These are phyloP conservation scores for Pythium sp. DNA, from an alignment of 352 stramenopile genomes.

Conservation along the genomic window DNA sequence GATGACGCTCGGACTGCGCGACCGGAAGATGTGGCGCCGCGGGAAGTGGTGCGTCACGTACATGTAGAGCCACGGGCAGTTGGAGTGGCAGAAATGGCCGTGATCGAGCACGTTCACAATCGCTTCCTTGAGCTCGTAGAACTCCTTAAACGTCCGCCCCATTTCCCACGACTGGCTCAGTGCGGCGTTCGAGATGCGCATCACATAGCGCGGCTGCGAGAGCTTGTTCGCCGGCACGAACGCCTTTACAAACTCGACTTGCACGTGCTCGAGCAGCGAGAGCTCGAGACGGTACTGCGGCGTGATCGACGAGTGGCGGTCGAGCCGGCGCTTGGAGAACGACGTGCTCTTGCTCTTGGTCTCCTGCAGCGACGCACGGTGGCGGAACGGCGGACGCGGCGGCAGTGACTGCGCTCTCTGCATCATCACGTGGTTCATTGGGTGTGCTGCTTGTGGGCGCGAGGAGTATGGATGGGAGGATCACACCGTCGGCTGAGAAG, in stretches of 20 bases:
- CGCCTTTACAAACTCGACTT: conserved; percentile 82
- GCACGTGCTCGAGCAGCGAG: conserved; percentile 67
- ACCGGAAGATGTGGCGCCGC: conserved; percentile 70
- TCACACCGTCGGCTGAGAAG: neutral
- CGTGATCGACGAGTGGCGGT: conserved; percentile 43
- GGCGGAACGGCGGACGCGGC: conserved; percentile 27
- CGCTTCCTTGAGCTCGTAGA: conserved; percentile 73
- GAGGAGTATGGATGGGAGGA: neutral
- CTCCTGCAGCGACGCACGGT: conserved; percentile 42
- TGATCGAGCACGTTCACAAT: conserved; percentile 60
- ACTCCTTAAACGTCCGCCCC: conserved; percentile 72
- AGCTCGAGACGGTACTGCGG: conserved; percentile 49
- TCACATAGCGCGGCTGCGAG: conserved; percentile 66
- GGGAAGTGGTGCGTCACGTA: conserved; percentile 78
- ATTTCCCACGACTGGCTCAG: conserved; percentile 80
- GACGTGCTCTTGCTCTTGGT: conserved; percentile 24
- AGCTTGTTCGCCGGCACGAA: conserved; percentile 72
- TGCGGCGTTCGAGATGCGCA: conserved; percentile 70
- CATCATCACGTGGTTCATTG: conserved; percentile 22
- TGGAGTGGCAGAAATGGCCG: conserved; percentile 75
- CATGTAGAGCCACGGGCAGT: conserved; percentile 86
- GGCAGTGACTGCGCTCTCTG: conserved; percentile 44
- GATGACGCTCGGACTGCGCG: conserved; percentile 61
- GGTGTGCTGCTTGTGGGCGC: neutral
- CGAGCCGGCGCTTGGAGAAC: conserved; percentile 46